Conservation (phyloP, 345 rosid genomes). For the Reutealis trisperma region DNA sequence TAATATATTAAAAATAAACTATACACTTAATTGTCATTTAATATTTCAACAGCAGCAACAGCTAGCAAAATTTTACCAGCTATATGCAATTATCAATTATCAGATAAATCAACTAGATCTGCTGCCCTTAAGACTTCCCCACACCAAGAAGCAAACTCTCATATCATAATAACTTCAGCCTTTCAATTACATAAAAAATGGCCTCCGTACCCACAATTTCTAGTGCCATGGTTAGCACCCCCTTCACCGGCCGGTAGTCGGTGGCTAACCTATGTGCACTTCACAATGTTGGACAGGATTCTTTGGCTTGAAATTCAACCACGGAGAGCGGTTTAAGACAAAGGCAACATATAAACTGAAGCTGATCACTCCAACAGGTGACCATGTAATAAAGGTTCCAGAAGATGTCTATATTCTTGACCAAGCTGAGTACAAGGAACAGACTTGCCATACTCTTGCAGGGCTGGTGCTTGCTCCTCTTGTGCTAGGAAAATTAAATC, state of each 20-base stretch:
- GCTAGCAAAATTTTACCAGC: too few species aligned
- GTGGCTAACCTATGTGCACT: conserved; percentile 45
- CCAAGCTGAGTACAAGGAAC: conserved; percentile 67
- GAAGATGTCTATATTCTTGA: conserved; percentile 71
- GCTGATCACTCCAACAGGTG: conserved; percentile 68
- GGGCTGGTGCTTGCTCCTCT: conserved; percentile 91
- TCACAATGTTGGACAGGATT: conserved; percentile 47
- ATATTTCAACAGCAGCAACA: too few species aligned
- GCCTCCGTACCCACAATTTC: conserved; percentile 62
- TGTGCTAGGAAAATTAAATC: conserved; percentile 63
- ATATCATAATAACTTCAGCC: too few species aligned
- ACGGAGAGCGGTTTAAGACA: conserved; percentile 53
- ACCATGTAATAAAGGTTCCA: conserved; percentile 48
- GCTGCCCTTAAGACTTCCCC: neutral
- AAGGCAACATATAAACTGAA: conserved; percentile 81
- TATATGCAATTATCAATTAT: too few species aligned
- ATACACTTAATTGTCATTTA: too few species aligned
- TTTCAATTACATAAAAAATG: conserved; percentile 9
- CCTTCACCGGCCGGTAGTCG: conserved; percentile 53
- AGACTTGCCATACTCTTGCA: conserved; percentile 92
- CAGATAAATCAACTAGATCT: neutral
- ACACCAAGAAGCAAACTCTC: neutral
- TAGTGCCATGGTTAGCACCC: conserved; percentile 59
- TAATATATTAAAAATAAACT: too few species aligned
- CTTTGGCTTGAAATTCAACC: conserved; percentile 55